Base-by-base conservation (phyloP, 140 eudicot species). In the Cichorium intybus region DNA sequence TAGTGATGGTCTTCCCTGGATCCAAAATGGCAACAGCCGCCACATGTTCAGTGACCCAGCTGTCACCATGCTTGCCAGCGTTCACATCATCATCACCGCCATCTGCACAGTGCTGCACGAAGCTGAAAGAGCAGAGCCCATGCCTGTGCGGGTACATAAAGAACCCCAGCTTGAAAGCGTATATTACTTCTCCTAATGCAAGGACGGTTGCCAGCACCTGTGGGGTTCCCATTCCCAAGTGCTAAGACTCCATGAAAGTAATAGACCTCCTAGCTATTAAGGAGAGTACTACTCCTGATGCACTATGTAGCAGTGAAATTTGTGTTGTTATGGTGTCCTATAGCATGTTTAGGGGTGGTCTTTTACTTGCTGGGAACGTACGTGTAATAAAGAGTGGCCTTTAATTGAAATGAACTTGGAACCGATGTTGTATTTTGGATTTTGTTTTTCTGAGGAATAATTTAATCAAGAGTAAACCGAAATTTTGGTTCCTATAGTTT, bases 71-170 rank as follows among this genome's bases (percentile, higher is more conserved):
- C 53, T 1, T 43, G 2, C 2, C 24, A 0, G 66, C 80, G 0
- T 48, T 79, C 17, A 55, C 74, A 3, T 26, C 73, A 1, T 5
- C 74, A 7, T 11, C 68, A 9, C 12, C 34, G 12, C 80, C 84
- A 9, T 22, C 74, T 0, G 6, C 7, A 5, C 5, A 4, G 5
- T 79, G 84, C 48, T 79, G 84, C 62, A 4, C n/a, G 10, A 79
- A 79, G 77, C 26, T 79, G 7, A 74, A 52, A 60, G 18, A 79
- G 60, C 84, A 79, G 66, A 24, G 14, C 15, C 80, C 80, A 7
- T 79, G 84, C 53, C 53, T 79, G 4, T 79, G 84, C 41, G 37
- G 24, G 17, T 74, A 79, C 61, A 8, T 79, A 10, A 63, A 11
- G 50, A 59, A 79, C 70, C 84, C 84, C 27, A 22, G 10, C 24